Conservation (phyloP, 306 rosid species). For the Geum urbanum region DNA sequence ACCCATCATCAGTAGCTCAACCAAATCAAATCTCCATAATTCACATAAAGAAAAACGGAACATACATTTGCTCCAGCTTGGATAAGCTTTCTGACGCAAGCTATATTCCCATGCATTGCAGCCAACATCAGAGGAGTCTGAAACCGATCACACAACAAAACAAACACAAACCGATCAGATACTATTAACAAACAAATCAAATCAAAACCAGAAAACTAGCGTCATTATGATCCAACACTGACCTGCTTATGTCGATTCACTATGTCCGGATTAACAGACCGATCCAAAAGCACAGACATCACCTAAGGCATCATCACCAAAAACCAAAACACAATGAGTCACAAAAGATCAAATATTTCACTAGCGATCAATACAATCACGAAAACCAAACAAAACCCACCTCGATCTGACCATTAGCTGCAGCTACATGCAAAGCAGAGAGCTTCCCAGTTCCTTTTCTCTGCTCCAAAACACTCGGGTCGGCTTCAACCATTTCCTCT, state of each 20-base stretch:
- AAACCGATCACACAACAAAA: conserved; percentile 13
- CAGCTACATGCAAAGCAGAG: conserved; percentile 71
- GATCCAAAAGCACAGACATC: conserved; percentile 59
- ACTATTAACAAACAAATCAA: not conserved
- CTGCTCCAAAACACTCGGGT: conserved; percentile 44
- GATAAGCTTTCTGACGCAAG: conserved; percentile 61
- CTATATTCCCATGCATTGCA: conserved; percentile 68
- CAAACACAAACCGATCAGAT: conserved; percentile 4
- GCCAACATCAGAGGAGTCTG: conserved; percentile 93
- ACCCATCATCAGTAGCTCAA: conserved; percentile 14
- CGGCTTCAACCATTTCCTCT: conserved; percentile 38
- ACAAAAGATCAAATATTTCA: not conserved
- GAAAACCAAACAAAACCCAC: conserved; percentile 28
- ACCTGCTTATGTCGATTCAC: conserved; percentile 78
- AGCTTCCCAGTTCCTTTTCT: conserved; percentile 37
- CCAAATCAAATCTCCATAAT: conserved; percentile 10
- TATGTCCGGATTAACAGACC: conserved; percentile 49
- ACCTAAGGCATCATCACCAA: conserved; percentile 38
- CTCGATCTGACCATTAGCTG: conserved; percentile 77
- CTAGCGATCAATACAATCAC: not conserved
- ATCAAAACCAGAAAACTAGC: not conserved
- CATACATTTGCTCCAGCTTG: conserved; percentile 86
- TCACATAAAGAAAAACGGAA: conserved; percentile 10
- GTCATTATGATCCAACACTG: not conserved
- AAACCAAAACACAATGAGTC: conserved; percentile 16